These are phyloP conservation scores for Penstemon newberryi DNA, from an alignment of 257 asterid genomes.

Conservation along the genomic window DNA sequence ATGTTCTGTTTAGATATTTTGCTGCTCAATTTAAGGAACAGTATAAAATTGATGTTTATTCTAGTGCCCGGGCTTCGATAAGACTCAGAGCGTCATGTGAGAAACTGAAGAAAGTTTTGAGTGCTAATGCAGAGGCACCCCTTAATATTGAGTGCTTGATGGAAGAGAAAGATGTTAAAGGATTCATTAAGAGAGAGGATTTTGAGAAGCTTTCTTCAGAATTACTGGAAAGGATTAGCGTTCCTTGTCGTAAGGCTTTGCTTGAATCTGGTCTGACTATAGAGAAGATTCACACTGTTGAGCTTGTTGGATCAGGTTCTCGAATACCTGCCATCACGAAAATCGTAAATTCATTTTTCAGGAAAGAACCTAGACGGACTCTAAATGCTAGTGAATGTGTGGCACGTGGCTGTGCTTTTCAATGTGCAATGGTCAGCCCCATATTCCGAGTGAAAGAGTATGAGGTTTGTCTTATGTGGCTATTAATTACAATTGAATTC, in stretches of 20 bases:
- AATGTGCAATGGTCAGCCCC: constrained; percentile 98
- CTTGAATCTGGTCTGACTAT: constrained; percentile 59
- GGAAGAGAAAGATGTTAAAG: constrained; percentile 97
- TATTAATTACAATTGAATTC: background rate
- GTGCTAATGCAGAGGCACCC: constrained; percentile 96
- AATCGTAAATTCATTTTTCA: constrained; percentile 60
- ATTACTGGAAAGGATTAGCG: constrained; percentile 63
- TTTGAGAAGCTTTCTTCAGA: constrained; percentile 73
- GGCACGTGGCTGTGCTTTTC: constrained; percentile 95
- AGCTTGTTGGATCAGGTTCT: constrained; percentile 97
- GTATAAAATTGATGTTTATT: constrained; percentile 73
- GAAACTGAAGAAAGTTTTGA: constrained; percentile 92
- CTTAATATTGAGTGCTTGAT: constrained; percentile 93
- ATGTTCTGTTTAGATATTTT: constrained; percentile 74
- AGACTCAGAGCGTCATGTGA: constrained; percentile 93
- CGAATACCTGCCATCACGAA: constrained; percentile 80
- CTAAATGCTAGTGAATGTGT: constrained; percentile 97
- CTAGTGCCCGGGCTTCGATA: constrained; percentile 76
- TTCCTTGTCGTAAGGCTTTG: constrained; percentile 79
- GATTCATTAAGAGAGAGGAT: constrained; percentile 84
- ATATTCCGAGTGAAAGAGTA: constrained; percentile 76
- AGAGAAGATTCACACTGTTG: constrained; percentile 79
- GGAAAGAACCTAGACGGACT: constrained; percentile 77
- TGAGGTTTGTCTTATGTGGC: constrained; percentile 62
- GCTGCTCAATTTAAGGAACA: constrained; percentile 70